phyloP scores from a whole-genome alignment of 2,329 filamentous ascomycete genomes.

The Niveomyces coronatus region DNA sequence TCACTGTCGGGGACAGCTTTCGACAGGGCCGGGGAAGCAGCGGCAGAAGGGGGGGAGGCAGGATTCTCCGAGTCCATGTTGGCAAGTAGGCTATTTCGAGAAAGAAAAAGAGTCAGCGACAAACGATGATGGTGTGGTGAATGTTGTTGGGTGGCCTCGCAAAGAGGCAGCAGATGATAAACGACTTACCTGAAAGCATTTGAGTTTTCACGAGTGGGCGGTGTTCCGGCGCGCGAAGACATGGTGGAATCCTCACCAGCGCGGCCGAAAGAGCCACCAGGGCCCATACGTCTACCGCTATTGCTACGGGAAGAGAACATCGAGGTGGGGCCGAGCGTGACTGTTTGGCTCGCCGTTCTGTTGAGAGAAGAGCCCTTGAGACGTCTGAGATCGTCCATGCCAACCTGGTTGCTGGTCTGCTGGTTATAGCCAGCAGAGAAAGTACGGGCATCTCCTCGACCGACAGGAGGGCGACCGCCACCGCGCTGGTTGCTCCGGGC shows the following conservation, averaged over 20 bases:
- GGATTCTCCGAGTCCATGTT: constrained; percentile 53
- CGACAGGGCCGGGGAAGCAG: constrained; percentile 54
- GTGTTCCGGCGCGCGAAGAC: constrained; percentile 84
- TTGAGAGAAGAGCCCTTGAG: constrained; percentile 57
- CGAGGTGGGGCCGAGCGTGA: constrained; percentile 69
- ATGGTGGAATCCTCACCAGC: constrained; percentile 75
- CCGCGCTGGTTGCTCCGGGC: constrained; percentile 52
- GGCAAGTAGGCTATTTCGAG: constrained; percentile 36
- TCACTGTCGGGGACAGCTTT: constrained; percentile 49
- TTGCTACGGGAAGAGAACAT: constrained; percentile 86
- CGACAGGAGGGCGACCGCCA: constrained; percentile 58
- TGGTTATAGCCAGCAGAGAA: constrained; percentile 66
- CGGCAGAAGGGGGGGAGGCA: constrained; percentile 59
- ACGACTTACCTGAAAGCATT: constrained; percentile 80
- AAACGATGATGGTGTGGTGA: too few species aligned
- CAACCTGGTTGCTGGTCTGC: constrained; percentile 74
- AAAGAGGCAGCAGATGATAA: too few species aligned
- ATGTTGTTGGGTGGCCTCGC: too few species aligned
- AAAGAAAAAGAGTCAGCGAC: too few species aligned
- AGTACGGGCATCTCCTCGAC: constrained; percentile 78
- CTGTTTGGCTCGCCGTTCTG: constrained; percentile 50
- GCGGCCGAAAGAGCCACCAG: constrained; percentile 60
- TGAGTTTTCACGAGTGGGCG: constrained; percentile 52
- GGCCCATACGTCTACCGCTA: constrained; percentile 74
- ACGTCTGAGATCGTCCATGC: constrained; percentile 82